A percentile compares a stretch with the other conserved stretches of the same genome.
Evolutionary conservation across 176 grass and related monocot genomes (phyloP).

Genomic region (Lolium multiflorum): DNA sequence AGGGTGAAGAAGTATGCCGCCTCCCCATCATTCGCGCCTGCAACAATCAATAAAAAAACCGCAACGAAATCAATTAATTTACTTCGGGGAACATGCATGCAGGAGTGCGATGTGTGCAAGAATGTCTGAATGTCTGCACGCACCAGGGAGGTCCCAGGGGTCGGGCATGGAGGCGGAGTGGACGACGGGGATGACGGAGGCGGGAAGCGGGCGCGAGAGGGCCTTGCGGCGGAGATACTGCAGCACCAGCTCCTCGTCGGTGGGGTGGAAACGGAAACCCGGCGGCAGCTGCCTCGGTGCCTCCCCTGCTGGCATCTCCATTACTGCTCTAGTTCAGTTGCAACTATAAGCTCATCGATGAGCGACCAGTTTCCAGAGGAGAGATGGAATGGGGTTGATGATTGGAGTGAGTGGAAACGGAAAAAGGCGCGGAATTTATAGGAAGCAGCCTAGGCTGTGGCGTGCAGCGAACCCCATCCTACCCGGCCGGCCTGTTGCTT

Average conservation of each 20-base stretch:
- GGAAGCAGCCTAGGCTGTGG: conserved; percentile 24
- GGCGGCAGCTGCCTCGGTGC: conserved; percentile 59
- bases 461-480: conserved; percentile 56
- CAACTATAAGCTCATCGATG: not conserved
- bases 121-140: not conserved
- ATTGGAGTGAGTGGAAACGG: conserved; percentile 49
- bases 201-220: conserved; percentile 63
- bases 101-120: not conserved
- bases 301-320: conserved; percentile 31
- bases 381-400: conserved; percentile 36
- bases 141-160: conserved; percentile 77
- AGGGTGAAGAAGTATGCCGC: conserved; percentile 64
- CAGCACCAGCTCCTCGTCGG: conserved; percentile 79
- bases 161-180: conserved; percentile 45
- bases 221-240: conserved; percentile 77
- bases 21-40: conserved; percentile 69
- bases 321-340: not conserved
- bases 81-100: not conserved
- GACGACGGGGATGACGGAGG: conserved; percentile 76
- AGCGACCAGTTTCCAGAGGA: not conserved
- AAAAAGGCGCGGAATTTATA: conserved; percentile 61
- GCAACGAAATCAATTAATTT: not conserved
- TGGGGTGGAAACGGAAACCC: conserved; percentile 89
- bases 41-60: not conserved
- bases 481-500: conserved; percentile 21